A percentile compares a stretch with the other conserved stretches of the same genome.
Conservation (phyloP, 371 early-diverging fungal species). For the Encephalitozoon hellem region DNA sequence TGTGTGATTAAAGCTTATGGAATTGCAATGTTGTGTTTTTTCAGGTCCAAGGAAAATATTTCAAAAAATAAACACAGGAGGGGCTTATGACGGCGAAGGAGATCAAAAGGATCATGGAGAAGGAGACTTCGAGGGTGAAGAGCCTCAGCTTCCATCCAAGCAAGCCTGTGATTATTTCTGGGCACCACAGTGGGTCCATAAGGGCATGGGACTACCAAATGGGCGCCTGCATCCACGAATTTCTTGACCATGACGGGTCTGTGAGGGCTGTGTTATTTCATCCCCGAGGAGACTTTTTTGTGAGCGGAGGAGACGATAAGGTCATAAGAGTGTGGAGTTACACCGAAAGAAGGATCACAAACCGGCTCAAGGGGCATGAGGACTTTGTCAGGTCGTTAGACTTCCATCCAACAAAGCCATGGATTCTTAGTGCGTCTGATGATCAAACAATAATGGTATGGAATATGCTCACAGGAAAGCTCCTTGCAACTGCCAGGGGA, state of each 20-base stretch:
- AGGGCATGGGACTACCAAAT: constrained; percentile 96
- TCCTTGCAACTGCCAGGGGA: constrained; percentile 87
- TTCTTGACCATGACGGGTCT: constrained; percentile 95
- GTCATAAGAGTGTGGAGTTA: constrained; percentile 98
- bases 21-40: background rate
- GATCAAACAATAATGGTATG: constrained; percentile 97
- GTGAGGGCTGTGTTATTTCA: constrained; percentile 93
- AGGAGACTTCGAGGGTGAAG: constrained; percentile 68
- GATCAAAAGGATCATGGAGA: constrained; percentile 6
- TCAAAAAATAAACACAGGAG: constrained; percentile 18
- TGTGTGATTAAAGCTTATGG: background rate
- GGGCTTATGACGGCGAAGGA: constrained; percentile 24
- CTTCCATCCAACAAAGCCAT: constrained; percentile 95
- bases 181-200: constrained; percentile 89
- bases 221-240: constrained; percentile 73
- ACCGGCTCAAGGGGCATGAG: constrained; percentile 86
- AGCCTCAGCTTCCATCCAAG: constrained; percentile 90
- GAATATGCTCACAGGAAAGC: constrained; percentile 97
- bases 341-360: constrained; percentile 81
- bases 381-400: constrained; percentile 92
- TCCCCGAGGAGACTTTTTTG: constrained; percentile 87
- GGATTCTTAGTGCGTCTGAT: constrained; percentile 89
- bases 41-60: background rate
- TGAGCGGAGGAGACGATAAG: constrained; percentile 95
- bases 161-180: constrained; percentile 86